Evolutionary conservation across 306 rosid genomes (phyloP), one percentile per base, ranked within the genome.

Genomic region (Cercis canadensis): DNA sequence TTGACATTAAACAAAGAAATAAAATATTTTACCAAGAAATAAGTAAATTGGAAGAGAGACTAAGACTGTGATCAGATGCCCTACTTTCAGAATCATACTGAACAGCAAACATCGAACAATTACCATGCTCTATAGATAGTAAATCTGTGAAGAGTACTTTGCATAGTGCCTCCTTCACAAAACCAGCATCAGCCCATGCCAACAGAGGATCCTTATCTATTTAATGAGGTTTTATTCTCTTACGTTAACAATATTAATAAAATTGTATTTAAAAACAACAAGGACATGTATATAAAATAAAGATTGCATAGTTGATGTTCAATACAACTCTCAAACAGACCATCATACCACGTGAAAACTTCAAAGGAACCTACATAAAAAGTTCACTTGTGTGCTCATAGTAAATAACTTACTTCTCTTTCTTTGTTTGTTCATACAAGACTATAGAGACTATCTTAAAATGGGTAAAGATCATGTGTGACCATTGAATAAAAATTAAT

Each of bases 161-260:
- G 36, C 36, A 60, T 3, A 31, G n/a, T n/a, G n/a, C n/a, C n/a
- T n/a, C n/a, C n/a, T n/a, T n/a, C 4, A 69, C 43, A 44, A 49
- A 7, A 58, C 15, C 11, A 49, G 32, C 33, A 69, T 69, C 10
- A 5, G 43, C 64, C 49, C n/a, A 64, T 40, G 29, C 24, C 55
- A n/a, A n/a, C n/a, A n/a, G n/a, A n/a, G n/a, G n/a, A n/a, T n/a
- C n/a, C n/a, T n/a, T n/a, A n/a, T n/a, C n/a, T n/a, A n/a, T n/a
- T n/a, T n/a, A n/a, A n/a, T n/a, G n/a, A n/a, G n/a, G n/a, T n/a
- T n/a, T n/a, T n/a, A n/a, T n/a, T n/a, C n/a, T n/a, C n/a, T n/a
- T n/a, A n/a, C n/a, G n/a, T n/a, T n/a, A n/a, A n/a, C n/a, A n/a
- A n/a, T n/a, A n/a, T n/a, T n/a, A n/a, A n/a, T n/a, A n/a, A 19